Percentiles rank a stretch among this genome's conserved stretches.
These are phyloP conservation scores for Pleurotus platypus DNA, from an alignment of 768 basidiomycete species.

Conservation along the genomic window DNA sequence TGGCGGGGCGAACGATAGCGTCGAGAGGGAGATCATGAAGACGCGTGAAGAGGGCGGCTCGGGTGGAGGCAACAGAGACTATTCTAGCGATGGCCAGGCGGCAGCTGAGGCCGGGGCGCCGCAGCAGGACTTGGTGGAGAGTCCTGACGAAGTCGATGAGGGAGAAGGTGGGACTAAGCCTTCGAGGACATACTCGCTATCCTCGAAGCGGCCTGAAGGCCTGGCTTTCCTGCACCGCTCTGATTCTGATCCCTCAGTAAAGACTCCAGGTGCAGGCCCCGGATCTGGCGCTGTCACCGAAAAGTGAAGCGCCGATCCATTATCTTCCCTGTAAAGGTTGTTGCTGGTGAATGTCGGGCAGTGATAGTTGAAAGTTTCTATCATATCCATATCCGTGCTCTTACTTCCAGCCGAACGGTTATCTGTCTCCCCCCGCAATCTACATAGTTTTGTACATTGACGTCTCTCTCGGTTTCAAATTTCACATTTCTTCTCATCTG, in stretches of 20 bases:
- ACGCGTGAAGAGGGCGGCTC: slow-evolving; percentile 5
- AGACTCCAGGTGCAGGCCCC: neutral
- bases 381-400: too few relatives aligned
- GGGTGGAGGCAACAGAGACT: neutral
- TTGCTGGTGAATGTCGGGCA: too few relatives aligned
- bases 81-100: neutral
- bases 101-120: neutral
- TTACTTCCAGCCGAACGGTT: too few relatives aligned
- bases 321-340: too few relatives aligned
- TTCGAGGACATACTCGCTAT: slow-evolving; percentile 1
- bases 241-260: slow-evolving; percentile 3
- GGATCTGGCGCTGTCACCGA: too few relatives aligned
- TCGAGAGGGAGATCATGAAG: slow-evolving; percentile 35
- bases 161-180: neutral
- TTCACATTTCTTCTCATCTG: too few relatives aligned
- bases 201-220: slow-evolving; percentile 2
- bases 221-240: neutral
- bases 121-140: neutral
- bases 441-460: too few relatives aligned
- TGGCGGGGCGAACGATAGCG: slow-evolving; percentile 14
- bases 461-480: too few relatives aligned
- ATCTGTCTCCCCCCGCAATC: too few relatives aligned
- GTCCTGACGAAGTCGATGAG: neutral
- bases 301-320: too few relatives aligned
- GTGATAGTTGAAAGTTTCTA: too few relatives aligned